Conservation (phyloP, 2,329 filamentous ascomycete species). For the Colletotrichum trifolii region DNA sequence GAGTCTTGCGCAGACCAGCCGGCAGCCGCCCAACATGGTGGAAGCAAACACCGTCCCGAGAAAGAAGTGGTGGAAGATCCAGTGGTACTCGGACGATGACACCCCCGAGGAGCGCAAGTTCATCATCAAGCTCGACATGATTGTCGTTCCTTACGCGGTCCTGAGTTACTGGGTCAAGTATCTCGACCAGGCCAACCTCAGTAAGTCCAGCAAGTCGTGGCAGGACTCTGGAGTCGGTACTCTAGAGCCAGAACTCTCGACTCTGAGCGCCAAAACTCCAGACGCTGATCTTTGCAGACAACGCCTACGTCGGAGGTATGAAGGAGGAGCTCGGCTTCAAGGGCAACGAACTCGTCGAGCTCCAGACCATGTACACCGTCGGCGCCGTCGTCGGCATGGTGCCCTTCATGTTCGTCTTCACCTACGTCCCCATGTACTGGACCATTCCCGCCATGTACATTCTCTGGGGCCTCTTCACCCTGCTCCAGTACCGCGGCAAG, state of each 20-base stretch:
- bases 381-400: constrained; percentile 42
- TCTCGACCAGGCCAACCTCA: constrained; percentile 45
- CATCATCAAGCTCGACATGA: constrained; percentile 54
- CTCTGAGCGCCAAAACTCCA: constrained; percentile 47
- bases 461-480: constrained; percentile 66
- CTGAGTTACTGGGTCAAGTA: constrained; percentile 44
- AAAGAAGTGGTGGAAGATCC: constrained; percentile 50
- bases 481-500: constrained; percentile 49
- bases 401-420: constrained; percentile 45
- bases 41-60: constrained; percentile 16
- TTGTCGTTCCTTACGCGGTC: constrained; percentile 49
- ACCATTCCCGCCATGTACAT: constrained; percentile 51
- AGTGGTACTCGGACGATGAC: constrained; percentile 63
- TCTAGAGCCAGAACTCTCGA: too few species aligned
- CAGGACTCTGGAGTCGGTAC: too few species aligned
- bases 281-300: constrained; percentile 54
- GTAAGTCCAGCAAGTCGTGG: neutral
- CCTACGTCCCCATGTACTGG: constrained; percentile 44
- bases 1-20: neutral
- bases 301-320: constrained; percentile 46
- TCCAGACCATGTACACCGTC: constrained; percentile 42
- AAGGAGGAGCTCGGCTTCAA: constrained; percentile 41
- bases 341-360: constrained; percentile 42
- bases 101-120: constrained; percentile 53
- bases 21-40: constrained; percentile 5